Conservation (phyloP, 495 filamentous ascomycete species). For the Wilcoxina mikolae region DNA sequence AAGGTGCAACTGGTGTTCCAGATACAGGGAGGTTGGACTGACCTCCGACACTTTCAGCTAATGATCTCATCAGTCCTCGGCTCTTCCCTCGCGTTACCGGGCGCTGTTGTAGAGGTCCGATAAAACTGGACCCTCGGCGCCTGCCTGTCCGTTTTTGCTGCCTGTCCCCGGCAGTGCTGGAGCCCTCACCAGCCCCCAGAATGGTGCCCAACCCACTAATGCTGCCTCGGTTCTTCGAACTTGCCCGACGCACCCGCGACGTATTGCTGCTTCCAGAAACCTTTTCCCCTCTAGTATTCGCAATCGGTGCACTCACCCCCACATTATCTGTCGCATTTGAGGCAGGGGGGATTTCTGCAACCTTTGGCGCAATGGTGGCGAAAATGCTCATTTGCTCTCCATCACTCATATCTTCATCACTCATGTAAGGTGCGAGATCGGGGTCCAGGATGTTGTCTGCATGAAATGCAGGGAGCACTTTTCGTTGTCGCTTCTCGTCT, state of each 20-base stretch:
- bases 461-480: conserved; percentile 78
- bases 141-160: conserved; percentile 16
- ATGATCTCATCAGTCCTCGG: conserved; percentile 24
- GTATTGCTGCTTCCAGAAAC: background rate
- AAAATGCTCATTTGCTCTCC: conserved; percentile 84
- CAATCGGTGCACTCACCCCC: background rate
- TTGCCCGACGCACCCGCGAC: background rate
- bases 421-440: conserved; percentile 86
- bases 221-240: conserved; percentile 22
- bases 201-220: conserved; percentile 23
- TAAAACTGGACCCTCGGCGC: conserved; percentile 24
- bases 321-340: background rate
- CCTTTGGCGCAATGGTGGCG: conserved; percentile 42
- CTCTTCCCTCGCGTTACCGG: conserved; percentile 25
- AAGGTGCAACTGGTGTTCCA: conserved; percentile 15
- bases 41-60: conserved; percentile 21
- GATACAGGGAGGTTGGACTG: background rate
- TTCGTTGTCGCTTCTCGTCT: conserved; percentile 48
- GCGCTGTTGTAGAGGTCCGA: conserved; percentile 21
- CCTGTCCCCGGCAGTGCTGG: conserved; percentile 13
- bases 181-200: conserved; percentile 10
- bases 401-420: conserved; percentile 80
- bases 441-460: conserved; percentile 97
- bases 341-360: conserved; percentile 7
- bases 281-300: background rate